Evolutionary conservation across 1,139 yeast genomes (phyloP).

Genomic region (Neolecta irregularis): DNA sequence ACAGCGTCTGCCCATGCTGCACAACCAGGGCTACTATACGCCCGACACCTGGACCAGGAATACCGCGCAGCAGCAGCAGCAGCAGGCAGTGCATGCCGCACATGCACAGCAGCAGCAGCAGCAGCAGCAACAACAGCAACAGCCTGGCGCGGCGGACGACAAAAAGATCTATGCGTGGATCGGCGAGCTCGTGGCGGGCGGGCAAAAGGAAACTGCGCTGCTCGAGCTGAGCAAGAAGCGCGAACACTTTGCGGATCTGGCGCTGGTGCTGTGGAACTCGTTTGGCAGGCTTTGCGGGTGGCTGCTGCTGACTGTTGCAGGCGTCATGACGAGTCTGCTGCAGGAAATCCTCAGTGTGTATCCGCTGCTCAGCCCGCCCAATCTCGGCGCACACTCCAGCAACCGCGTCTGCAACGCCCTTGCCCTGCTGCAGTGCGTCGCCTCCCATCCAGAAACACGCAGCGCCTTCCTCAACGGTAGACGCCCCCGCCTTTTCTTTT

Average conservation of each 20-base stretch:
- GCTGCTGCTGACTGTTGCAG: not conserved
- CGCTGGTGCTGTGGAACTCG: slow-evolving; percentile 85
- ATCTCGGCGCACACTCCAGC: slow-evolving; percentile 68
- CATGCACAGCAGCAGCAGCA: too few species aligned
- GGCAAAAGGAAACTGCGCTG: slow-evolving; percentile 71
- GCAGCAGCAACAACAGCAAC: too few species aligned
- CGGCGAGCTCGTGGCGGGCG: slow-evolving; percentile 37
- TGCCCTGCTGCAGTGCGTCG: slow-evolving; percentile 89
- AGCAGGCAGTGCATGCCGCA: too few species aligned
- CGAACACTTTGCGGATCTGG: slow-evolving; percentile 87
- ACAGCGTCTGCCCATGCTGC: too few species aligned
- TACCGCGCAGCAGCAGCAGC: too few species aligned
- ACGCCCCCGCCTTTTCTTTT: too few species aligned
- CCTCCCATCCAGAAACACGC: slow-evolving; percentile 84
- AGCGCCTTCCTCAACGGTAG: slow-evolving; percentile 59
- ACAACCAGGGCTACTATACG: too few species aligned
- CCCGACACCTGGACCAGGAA: too few species aligned
- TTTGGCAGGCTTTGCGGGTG: slow-evolving; percentile 31
- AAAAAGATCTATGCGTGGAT: slow-evolving; percentile 86
- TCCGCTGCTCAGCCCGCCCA: slow-evolving; percentile 78
- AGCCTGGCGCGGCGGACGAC: too few species aligned
- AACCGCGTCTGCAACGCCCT: slow-evolving; percentile 92
- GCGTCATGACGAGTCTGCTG: slow-evolving; percentile 81
- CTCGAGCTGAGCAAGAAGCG: slow-evolving; percentile 84
- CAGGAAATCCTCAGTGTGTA: slow-evolving; percentile 85